These are phyloP conservation scores for Zoysia japonica DNA, from an alignment of 176 grass and related monocot species.

Conservation along the genomic window DNA sequence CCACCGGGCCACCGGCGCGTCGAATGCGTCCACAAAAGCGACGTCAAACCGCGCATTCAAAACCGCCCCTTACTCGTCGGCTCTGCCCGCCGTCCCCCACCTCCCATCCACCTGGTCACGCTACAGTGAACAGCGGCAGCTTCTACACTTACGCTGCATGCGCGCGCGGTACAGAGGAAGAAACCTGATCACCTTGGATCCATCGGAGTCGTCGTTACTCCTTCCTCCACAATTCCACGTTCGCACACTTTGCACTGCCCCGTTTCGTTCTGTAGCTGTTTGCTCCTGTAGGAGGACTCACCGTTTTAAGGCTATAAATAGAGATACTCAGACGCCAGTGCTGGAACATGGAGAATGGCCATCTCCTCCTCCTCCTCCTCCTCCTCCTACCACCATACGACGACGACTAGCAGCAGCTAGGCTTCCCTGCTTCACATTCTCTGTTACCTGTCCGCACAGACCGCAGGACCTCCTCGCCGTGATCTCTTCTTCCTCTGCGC, in stretches of 20 bases:
- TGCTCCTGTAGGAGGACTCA: too few relatives aligned
- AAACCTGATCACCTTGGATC: neutral
- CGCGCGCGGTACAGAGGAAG: neutral
- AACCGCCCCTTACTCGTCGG: neutral
- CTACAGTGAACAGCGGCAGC: neutral
- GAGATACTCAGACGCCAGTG: too few relatives aligned
- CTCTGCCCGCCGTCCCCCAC: constrained; percentile 16
- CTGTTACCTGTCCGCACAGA: neutral
- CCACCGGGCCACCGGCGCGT: too few relatives aligned
- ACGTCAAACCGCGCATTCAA: constrained; percentile 6
- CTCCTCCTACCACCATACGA: neutral
- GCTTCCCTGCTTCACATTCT: neutral
- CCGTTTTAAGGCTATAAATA: neutral
- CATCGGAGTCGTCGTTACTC: neutral
- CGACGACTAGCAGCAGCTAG: neutral
- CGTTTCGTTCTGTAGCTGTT: neutral
- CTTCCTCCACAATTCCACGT: neutral
- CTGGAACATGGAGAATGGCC: too few relatives aligned
- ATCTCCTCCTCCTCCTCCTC: too few relatives aligned
- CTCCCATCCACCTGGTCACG: neutral
- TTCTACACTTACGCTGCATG: constrained; percentile 19
- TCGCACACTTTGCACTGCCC: neutral
- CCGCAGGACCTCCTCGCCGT: neutral
- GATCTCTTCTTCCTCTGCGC: neutral
- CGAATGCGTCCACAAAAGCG: neutral